A percentile compares a stretch with the other conserved stretches of the same genome.
Evolutionary conservation across 805 yeast genomes (phyloP).

Genomic region (Wickerhamomyces kurtzmanii): DNA sequence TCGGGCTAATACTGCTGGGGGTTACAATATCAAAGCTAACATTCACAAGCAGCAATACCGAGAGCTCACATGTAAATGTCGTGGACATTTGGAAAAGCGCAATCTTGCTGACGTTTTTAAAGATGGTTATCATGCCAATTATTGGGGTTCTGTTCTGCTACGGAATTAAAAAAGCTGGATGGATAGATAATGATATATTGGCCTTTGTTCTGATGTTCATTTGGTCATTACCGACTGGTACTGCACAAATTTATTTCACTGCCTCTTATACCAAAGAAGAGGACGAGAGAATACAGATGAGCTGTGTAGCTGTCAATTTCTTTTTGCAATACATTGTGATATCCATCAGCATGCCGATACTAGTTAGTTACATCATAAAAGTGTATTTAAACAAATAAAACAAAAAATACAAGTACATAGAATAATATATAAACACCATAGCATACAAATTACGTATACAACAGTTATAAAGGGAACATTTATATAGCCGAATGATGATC

Average conservation of each 20-base stretch:
- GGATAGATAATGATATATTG: constrained; percentile 52
- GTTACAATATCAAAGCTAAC: constrained; percentile 77
- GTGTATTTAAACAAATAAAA: too few species aligned
- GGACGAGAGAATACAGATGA: constrained; percentile 50
- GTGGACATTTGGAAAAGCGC: constrained; percentile 54
- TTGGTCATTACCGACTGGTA: constrained; percentile 81
- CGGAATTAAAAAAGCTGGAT: constrained; percentile 48
- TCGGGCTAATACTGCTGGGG: constrained; percentile 75
- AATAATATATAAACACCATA: too few species aligned
- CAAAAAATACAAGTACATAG: too few species aligned
- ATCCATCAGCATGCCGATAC: constrained; percentile 62
- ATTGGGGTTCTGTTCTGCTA: constrained; percentile 64
- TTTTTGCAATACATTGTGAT: constrained; percentile 66
- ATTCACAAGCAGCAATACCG: constrained; percentile 29
- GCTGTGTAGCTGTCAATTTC: constrained; percentile 70
- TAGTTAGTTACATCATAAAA: constrained; percentile 20
- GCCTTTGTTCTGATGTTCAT: constrained; percentile 66
- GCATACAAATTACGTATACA: too few species aligned
- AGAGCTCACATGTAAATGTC: constrained; percentile 29
- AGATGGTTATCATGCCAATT: constrained; percentile 68
- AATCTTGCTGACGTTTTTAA: constrained; percentile 38
- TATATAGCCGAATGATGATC: too few species aligned
- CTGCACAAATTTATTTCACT: constrained; percentile 80
- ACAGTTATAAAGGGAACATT: too few species aligned
- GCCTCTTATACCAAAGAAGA: constrained; percentile 75